phyloP scores from a whole-genome alignment of 305 asterid species.

The Fraxinus platypoda region DNA sequence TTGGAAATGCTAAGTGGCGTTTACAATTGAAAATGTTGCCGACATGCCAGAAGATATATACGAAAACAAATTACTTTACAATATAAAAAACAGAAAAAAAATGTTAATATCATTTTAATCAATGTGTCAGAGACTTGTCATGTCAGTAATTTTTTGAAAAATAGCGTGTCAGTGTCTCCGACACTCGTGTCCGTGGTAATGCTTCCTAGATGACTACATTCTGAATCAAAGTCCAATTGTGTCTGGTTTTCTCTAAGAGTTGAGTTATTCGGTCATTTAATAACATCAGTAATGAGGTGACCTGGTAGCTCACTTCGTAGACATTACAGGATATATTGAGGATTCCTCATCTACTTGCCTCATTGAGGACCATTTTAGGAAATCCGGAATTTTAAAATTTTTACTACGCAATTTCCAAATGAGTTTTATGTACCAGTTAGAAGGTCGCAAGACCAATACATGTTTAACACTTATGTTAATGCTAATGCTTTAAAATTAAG shows the following conservation, averaged over 20 bases:
- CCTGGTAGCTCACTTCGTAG: not conserved
- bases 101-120: not conserved
- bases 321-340: not conserved
- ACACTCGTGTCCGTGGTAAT: not conserved
- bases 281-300: not conserved
- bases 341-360: not conserved
- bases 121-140: not conserved
- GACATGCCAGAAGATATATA: not conserved
- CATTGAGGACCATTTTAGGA: not conserved
- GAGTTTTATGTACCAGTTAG: not conserved
- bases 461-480: not conserved
- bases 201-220: not conserved
- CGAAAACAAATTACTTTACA: not conserved
- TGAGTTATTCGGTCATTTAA: not conserved
- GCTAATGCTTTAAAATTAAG: not conserved
- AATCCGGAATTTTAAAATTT: not conserved
- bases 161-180: not conserved
- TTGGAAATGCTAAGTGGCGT: not conserved
- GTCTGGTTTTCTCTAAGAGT: not conserved
- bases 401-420: not conserved
- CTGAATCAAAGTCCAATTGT: not conserved
- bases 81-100: not conserved
- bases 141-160: not conserved
- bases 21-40: not conserved
- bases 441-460: not conserved